Evolutionary conservation across 306 rosid species (phyloP), one percentile per base, ranked within the genome.

Genomic region (Cajanus cajan): DNA sequence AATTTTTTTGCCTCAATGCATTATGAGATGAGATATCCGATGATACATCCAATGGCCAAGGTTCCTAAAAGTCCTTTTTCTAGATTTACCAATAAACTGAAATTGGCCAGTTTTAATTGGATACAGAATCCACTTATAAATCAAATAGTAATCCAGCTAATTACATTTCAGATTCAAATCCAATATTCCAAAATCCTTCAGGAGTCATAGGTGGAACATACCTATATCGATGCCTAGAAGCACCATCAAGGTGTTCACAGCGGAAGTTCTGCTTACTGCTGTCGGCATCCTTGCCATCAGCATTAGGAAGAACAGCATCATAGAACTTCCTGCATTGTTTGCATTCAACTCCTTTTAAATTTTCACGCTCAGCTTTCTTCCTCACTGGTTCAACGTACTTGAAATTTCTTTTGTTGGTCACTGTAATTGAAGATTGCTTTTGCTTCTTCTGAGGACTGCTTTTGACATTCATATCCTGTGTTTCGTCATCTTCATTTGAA

Each of bases 131-230:
- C 62, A 40, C 40, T 44, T 66, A 74, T 24, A 67, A 15, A 81
- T 81, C 4, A 9, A 54, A 43, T 21, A 41, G 11, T 22, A 63
- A 54, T 25, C 25, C 14, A 5, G 8, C 77, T 78, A 50, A 68
- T 79, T 74, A 89, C 78, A 87, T 83, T 87, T 95, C 99, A 69
- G 99, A 95, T 76, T 95, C 98, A 86, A 95, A 95, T 67, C 97
- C 99, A 83, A 95, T 92, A 71, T 95, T 95, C 97, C 99, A 95
- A 87, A 91, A 95, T 80, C 99, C 99, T 87, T 95, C 99, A 0
- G 99, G 99, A 70, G 99, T 95, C 90, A 91, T 31, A 68, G 96
- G 97, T 43, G 99, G 98, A 85, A 73, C 91, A 86, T 93, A 91
- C 92, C 85, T 88, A 77, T 95, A 93, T 50, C 97, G 91, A 85